Conservation (phyloP, 1,284 basidiomycete genomes). For the Rhodotorula mucilaginosa region DNA sequence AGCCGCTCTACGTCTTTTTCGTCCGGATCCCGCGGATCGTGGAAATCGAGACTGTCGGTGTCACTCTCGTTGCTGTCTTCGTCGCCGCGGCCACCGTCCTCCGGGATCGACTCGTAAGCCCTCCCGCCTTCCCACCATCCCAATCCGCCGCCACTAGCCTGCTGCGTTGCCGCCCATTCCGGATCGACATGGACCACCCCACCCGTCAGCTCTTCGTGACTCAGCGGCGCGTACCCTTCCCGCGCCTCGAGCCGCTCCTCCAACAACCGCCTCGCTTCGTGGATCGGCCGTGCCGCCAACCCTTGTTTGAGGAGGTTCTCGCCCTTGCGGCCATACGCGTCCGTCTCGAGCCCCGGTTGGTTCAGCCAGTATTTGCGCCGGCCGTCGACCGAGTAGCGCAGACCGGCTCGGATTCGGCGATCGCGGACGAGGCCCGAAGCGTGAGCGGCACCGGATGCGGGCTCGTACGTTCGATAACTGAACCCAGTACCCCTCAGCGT, state of each 20-base stretch:
- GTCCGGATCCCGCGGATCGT: constrained; percentile 42
- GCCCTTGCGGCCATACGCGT: constrained; percentile 38
- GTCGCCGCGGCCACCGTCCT: constrained; percentile 26
- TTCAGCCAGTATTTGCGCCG: constrained; percentile 60
- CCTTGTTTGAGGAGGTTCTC: constrained; percentile 33
- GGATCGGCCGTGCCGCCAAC: constrained; percentile 46
- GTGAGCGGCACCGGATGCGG: constrained; percentile 88
- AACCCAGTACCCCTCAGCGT: constrained; percentile 86
- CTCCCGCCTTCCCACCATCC: constrained; percentile 16
- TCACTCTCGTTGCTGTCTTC: constrained; percentile 29
- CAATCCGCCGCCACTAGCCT: constrained; percentile 2
- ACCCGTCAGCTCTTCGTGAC: constrained; percentile 59
- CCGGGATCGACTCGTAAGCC: constrained; percentile 16
- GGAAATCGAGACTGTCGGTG: constrained; percentile 46
- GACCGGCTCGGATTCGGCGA: constrained; percentile 76
- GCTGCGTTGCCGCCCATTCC: constrained; percentile 10
- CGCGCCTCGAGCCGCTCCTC: constrained; percentile 56
- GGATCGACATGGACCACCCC: constrained; percentile 61
- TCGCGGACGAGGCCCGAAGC: constrained; percentile 72
- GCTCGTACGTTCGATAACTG: constrained; percentile 93
- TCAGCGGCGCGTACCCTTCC: constrained; percentile 72
- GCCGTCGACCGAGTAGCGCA: constrained; percentile 86
- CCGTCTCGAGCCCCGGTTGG: constrained; percentile 51
- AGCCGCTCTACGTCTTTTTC: constrained; percentile 59
- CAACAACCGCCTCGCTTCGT: constrained; percentile 52